Conservation (phyloP, 768 basidiomycete species). For the Russula sp. region DNA sequence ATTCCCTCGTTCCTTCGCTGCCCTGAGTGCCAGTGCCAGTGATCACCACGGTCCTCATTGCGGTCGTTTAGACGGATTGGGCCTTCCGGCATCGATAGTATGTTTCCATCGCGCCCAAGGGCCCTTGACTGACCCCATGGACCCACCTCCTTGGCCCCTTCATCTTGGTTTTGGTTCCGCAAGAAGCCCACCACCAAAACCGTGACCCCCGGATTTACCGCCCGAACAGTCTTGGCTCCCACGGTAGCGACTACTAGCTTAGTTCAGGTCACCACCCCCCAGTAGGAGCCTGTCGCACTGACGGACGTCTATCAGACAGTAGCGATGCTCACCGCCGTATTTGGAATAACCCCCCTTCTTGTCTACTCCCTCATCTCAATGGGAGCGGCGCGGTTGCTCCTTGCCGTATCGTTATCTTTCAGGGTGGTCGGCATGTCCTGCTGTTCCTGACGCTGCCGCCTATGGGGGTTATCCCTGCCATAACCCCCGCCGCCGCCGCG, state of each 20-base stretch:
- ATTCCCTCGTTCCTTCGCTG: background rate
- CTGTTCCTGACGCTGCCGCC: background rate
- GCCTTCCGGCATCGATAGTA: slow-evolving; percentile 48
- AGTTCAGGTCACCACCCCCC: background rate
- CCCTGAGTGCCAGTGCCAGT: background rate
- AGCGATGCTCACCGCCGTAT: background rate
- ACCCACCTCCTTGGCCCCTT: background rate
- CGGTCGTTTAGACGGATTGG: slow-evolving; percentile 34
- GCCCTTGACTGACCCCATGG: slow-evolving; percentile 3
- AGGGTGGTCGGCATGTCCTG: background rate
- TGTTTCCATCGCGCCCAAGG: slow-evolving; percentile 22
- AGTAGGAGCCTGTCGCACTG: slow-evolving; percentile 3
- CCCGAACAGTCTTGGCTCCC: slow-evolving; percentile 6
- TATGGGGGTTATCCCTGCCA: background rate
- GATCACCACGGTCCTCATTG: background rate
- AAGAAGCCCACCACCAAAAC: background rate
- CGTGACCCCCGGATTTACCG: slow-evolving; percentile 10
- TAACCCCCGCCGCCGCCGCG: background rate
- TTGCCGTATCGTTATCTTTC: slow-evolving; percentile 7
- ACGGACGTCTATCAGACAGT: background rate
- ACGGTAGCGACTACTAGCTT: background rate
- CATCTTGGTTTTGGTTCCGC: background rate
- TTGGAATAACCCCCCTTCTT: background rate
- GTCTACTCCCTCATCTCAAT: no score
- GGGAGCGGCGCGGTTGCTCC: background rate